A percentile compares a stretch with the other conserved stretches of the same genome.
Evolutionary conservation across 495 filamentous ascomycete species (phyloP).

Genomic region (Aspergillus asperescens): DNA sequence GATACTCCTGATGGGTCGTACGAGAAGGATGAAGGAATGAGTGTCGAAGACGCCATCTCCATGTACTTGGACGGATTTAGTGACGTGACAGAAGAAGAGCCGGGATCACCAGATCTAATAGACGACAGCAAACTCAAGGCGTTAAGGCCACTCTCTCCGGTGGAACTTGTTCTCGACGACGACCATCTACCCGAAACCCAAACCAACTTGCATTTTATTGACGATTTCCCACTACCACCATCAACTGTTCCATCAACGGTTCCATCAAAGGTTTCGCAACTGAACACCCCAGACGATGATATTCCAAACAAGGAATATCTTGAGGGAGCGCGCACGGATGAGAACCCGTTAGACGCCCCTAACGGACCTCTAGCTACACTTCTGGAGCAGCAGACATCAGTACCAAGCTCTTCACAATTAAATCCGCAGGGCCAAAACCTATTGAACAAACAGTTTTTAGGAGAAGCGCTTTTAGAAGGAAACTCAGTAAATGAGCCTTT

Average conservation of each 20-base stretch:
- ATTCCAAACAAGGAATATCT: conserved; percentile 7
- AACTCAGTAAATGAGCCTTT: background rate
- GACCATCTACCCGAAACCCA: conserved; percentile 18
- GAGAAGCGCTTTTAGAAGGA: background rate
- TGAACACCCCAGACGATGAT: conserved; percentile 17
- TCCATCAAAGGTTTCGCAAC: no score
- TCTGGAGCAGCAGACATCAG: background rate
- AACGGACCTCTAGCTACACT: background rate
- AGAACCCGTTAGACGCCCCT: conserved; percentile 7
- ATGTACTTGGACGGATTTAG: conserved; percentile 86
- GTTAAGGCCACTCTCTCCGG: conserved; percentile 27
- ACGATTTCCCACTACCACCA: conserved; percentile 25
- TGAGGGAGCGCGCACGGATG: conserved; percentile 9
- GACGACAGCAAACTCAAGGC: conserved; percentile 31
- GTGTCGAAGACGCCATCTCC: conserved; percentile 85
- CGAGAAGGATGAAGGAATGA: conserved; percentile 66
- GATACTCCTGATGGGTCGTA: conserved; percentile 51
- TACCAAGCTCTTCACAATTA: background rate
- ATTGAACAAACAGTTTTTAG: conserved; percentile 1
- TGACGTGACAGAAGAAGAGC: conserved; percentile 49
- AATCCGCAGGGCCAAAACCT: background rate
- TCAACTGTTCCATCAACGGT: no score
- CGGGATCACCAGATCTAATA: conserved; percentile 29
- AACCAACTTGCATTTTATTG: conserved; percentile 17
- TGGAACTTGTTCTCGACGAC: conserved; percentile 26